Base-by-base conservation (phyloP, 140 eudicot species). In the Senecio squalidus region DNA sequence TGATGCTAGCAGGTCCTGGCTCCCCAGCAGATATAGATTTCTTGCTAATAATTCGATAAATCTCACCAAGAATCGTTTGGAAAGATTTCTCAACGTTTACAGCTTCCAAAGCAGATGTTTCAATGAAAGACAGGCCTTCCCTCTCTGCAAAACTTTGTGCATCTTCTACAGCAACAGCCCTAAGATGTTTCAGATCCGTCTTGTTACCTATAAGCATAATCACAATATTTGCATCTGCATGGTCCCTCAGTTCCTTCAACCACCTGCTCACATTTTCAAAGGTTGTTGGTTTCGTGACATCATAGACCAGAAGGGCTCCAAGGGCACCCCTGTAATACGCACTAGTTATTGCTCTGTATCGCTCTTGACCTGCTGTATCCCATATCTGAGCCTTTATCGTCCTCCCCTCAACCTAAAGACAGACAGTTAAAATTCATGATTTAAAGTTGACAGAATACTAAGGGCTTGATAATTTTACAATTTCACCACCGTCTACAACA, bases 311-410 rank as follows among this genome's bases (percentile, higher is more conserved):
- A 57, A 91, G 91, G 9, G 98, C 98, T 55, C 98, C 98, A 0
- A 91, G 73, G 47, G 98, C 98, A 66, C 98, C 98, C 49, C 96
- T 59, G 82, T 91, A 91, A 69, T 91, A 91, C 27, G 98, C 98
- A 67, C 98, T 91, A 13, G 98, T 91, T 59, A 91, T 91, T 39
- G 98, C 98, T 62, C 96, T 74, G 86, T 91, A 91, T 59, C 98
- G 76, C 70, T 91, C 98, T 75, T 91, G 98, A 13, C 98, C 98
- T 38, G 98, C 98, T 11, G 98, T 91, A 78, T 91, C 98, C 98
- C 98, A 91, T 66, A 91, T 91, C 57, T 91, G 98, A 62, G 98
- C 96, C 73, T 91, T 91, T 23, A 91, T 74, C 6, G 98, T 91
- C 80, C 94, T 86, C 55, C 94, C 96, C 51, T 91, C 98, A 55